Conservation (phyloP, 2,329 filamentous ascomycete genomes). For the Plectosphaerella cucumerina region DNA sequence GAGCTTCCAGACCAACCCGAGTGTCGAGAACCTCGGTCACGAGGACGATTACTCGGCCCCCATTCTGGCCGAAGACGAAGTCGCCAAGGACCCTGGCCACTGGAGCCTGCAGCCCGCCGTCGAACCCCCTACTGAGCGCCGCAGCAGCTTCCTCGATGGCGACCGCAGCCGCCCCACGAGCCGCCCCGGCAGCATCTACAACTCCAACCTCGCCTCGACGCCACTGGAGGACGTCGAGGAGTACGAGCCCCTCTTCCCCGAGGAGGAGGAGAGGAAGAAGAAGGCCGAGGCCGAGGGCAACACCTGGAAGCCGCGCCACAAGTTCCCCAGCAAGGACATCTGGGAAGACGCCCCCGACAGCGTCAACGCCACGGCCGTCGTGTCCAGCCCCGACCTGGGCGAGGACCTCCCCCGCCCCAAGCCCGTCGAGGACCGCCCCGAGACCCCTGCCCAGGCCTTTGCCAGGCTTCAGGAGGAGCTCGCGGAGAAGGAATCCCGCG, state of each 20-base stretch:
- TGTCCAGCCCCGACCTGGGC: slow-evolving; percentile 68
- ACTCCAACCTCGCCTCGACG: slow-evolving; percentile 51
- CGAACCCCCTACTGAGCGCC: slow-evolving; percentile 65
- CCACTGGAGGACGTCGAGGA: slow-evolving; percentile 86
- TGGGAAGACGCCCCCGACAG: slow-evolving; percentile 96
- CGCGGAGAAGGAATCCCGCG: slow-evolving; percentile 50
- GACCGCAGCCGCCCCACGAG: slow-evolving; percentile 61
- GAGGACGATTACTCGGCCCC: slow-evolving; percentile 66
- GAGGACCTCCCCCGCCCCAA: slow-evolving; percentile 16
- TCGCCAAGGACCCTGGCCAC: slow-evolving; percentile 66
- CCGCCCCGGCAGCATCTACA: slow-evolving; percentile 59
- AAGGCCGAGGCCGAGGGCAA: slow-evolving; percentile 34
- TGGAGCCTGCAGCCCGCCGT: slow-evolving; percentile 76
- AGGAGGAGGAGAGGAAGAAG: slow-evolving; percentile 52
- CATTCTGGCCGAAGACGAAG: slow-evolving; percentile 85
- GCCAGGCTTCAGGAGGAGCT: slow-evolving; percentile 62
- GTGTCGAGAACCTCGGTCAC: slow-evolving; percentile 32
- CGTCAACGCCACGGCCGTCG: slow-evolving; percentile 72
- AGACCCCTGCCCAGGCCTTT: slow-evolving; percentile 61
- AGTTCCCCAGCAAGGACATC: slow-evolving; percentile 90
- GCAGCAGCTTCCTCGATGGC: slow-evolving; percentile 53
- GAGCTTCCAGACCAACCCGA: slow-evolving; percentile 19
- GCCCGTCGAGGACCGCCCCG: slow-evolving; percentile 29
- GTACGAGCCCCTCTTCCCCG: slow-evolving; percentile 91
- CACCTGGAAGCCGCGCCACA: slow-evolving; percentile 53